Conservation (phyloP, 805 yeast species). For the Ogataea saltuana region DNA sequence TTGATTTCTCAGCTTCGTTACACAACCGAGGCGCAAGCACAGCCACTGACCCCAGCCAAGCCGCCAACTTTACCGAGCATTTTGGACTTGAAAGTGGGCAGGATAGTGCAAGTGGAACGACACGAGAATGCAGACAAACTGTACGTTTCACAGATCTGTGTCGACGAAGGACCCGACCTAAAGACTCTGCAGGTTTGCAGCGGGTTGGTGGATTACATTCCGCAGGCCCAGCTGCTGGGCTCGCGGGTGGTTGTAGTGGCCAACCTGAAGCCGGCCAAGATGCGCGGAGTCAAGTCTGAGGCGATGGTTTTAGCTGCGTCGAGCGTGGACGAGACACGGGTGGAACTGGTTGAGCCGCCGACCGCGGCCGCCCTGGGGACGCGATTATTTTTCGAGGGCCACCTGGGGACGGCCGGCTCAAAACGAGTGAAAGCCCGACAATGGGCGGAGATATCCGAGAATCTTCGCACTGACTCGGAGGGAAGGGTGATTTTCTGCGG, state of each 20-base stretch:
- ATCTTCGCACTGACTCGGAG: conserved; percentile 33
- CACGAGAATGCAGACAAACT: conserved; percentile 63
- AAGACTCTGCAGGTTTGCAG: conserved; percentile 50
- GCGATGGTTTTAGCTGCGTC: conserved; percentile 69
- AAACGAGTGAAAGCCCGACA: conserved; percentile 37
- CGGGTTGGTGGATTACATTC: conserved; percentile 52
- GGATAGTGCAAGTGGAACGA: conserved; percentile 42
- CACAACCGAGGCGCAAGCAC: too few species aligned
- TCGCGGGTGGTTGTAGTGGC: conserved; percentile 52
- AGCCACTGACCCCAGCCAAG: conserved; percentile 5
- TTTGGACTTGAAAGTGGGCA: conserved; percentile 45
- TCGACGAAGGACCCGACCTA: conserved; percentile 24
- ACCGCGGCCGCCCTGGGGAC: conserved; percentile 39
- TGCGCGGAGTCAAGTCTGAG: conserved; percentile 61
- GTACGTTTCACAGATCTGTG: conserved; percentile 53
- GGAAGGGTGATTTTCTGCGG: conserved; percentile 35
- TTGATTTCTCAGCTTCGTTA: too few species aligned
- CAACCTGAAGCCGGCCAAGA: conserved; percentile 60
- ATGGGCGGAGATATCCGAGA: conserved; percentile 37
- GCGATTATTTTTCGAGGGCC: conserved; percentile 38
- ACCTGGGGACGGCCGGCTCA: conserved; percentile 16
- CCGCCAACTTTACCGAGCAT: conserved; percentile 23
- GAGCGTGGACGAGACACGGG: conserved; percentile 26
- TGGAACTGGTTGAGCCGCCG: conserved; percentile 53
- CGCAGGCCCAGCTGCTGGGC: conserved; percentile 39